Evolutionary conservation across 1,284 basidiomycete species (phyloP).

Genomic region (Trichosporon sp.): DNA sequence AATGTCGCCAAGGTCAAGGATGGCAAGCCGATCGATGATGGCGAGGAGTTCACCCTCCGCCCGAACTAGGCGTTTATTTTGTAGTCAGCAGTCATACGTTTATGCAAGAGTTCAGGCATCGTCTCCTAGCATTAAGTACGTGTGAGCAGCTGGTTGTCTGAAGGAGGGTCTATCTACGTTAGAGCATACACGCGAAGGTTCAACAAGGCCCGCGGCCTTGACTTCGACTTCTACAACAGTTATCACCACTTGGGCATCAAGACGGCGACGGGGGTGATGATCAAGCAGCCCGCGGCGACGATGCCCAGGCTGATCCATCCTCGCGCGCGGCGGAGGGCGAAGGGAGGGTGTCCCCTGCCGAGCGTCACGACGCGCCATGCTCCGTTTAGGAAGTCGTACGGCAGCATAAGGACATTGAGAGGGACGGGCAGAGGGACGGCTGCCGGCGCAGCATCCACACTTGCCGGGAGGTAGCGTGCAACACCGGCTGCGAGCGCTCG

Average conservation of each 20-base stretch:
- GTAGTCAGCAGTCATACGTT: neutral
- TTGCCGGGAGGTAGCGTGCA: constrained; percentile 30
- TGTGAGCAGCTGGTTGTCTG: neutral
- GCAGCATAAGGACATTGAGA: constrained; percentile 36
- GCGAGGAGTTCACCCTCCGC: constrained; percentile 19
- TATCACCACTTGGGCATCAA: constrained; percentile 27
- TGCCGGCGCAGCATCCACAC: constrained; percentile 25
- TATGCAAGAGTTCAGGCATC: neutral
- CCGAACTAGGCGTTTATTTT: constrained; percentile 20
- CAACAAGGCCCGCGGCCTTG: neutral
- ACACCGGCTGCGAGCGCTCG: constrained; percentile 32
- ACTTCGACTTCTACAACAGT: constrained; percentile 1
- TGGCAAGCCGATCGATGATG: constrained; percentile 27
- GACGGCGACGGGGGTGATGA: constrained; percentile 27
- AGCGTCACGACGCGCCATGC: constrained; percentile 19
- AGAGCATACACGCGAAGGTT: neutral
- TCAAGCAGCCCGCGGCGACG: constrained; percentile 26
- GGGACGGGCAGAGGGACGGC: constrained; percentile 31
- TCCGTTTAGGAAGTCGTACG: constrained; percentile 30
- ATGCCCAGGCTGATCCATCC: constrained; percentile 32
- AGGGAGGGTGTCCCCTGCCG: constrained; percentile 24
- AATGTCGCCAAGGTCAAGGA: constrained; percentile 20
- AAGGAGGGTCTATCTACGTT: neutral
- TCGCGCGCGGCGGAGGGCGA: constrained; percentile 26
- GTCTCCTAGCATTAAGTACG: neutral